Evolutionary conservation across 2,329 filamentous ascomycete species (phyloP).

Genomic region (Colletotrichum lindemuthianum): DNA sequence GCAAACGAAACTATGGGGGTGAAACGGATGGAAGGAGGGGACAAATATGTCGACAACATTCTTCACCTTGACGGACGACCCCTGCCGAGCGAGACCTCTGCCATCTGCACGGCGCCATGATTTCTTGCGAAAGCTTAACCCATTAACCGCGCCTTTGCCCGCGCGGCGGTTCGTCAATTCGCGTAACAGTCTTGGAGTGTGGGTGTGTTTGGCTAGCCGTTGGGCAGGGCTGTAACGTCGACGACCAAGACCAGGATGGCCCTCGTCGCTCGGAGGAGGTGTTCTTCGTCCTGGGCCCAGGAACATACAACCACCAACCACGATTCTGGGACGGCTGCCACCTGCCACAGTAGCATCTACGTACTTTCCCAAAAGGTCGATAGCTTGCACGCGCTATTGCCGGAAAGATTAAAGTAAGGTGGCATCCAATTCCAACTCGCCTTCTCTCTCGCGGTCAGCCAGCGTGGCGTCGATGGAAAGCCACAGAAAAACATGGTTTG

Average conservation of each 20-base stretch:
- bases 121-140: constrained; percentile 24
- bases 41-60: constrained; percentile 24
- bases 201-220: no score
- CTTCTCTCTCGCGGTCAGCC: no score
- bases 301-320: constrained; percentile 29
- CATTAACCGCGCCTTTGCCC: background rate
- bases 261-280: no score
- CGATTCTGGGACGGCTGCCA: constrained; percentile 1
- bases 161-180: no score
- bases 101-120: no score
- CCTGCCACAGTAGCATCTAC: background rate
- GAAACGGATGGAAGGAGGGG: constrained; percentile 19
- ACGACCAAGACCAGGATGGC: no score
- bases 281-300: constrained; percentile 7
- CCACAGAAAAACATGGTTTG: background rate
- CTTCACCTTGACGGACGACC: constrained; percentile 5
- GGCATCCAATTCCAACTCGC: constrained; percentile 18
- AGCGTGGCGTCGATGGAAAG: constrained; percentile 8
- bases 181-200: no score
- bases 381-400: background rate
- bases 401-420: constrained; percentile 2
- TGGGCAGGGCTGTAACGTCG: background rate
- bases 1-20: background rate
- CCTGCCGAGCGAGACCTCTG: constrained; percentile 12
- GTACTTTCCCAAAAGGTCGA: background rate